Evolutionary conservation across 2,329 filamentous ascomycete species (phyloP).

Genomic region (Colletotrichum sp.): DNA sequence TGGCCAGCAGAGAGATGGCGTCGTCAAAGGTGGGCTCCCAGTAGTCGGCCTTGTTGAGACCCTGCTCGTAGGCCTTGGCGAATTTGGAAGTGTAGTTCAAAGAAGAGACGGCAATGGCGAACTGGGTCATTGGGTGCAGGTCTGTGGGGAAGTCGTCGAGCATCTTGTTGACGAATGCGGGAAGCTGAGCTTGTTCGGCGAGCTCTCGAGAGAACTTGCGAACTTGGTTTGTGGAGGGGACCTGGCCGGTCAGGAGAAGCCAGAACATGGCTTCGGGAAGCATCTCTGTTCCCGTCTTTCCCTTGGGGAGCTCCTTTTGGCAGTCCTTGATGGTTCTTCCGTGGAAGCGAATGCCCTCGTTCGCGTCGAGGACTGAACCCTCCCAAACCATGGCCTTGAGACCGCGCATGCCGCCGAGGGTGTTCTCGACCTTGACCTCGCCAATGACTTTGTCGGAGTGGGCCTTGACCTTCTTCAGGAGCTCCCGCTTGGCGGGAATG

Average conservation of each 20-base stretch:
- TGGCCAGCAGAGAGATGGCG: conserved; percentile 89
- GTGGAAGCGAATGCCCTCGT: conserved; percentile 98
- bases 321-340: conserved; percentile 98
- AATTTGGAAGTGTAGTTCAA: conserved; percentile 95
- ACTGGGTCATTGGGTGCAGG: conserved; percentile 98
- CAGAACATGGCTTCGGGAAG: conserved; percentile 99
- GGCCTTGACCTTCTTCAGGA: conserved; percentile 92
- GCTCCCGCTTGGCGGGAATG: conserved; percentile 92
- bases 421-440: conserved; percentile 92
- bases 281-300: conserved; percentile 92
- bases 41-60: conserved; percentile 94
- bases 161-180: conserved; percentile 83
- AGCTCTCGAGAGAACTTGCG: conserved; percentile 84
- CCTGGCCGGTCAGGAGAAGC: conserved; percentile 91
- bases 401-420: conserved; percentile 95
- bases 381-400: conserved; percentile 99
- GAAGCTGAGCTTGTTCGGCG: conserved; percentile 84
- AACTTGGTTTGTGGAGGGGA: conserved; percentile 83
- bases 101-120: conserved; percentile 93
- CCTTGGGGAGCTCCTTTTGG: conserved; percentile 92
- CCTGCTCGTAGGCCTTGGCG: conserved; percentile 89
- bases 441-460: conserved; percentile 84
- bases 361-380: conserved; percentile 92
- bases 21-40: conserved; percentile 99
- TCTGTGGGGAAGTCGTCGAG: conserved; percentile 88